phyloP scores from a whole-genome alignment of 345 rosid genomes.

The Citrus medica region DNA sequence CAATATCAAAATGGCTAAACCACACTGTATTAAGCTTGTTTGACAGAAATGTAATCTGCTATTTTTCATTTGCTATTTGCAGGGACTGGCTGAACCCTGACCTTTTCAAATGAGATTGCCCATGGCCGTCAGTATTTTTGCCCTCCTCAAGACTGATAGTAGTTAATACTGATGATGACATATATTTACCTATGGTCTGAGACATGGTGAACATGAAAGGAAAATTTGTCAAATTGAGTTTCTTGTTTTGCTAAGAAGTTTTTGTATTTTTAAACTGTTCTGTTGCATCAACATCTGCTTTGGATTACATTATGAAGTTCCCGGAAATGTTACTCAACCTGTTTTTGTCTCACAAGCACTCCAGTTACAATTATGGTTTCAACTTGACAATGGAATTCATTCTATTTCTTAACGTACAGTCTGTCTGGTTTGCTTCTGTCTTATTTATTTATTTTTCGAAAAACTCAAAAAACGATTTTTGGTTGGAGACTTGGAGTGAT shows the following conservation, averaged over 20 bases:
- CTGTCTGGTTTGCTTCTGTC: background rate
- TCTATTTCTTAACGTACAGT: background rate
- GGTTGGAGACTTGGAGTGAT: too few relatives aligned
- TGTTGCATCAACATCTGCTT: background rate
- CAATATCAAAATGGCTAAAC: background rate
- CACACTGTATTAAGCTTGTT: background rate
- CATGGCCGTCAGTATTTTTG: background rate
- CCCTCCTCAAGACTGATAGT: background rate
- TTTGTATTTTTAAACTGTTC: background rate
- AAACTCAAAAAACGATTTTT: too few relatives aligned
- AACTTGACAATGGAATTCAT: background rate
- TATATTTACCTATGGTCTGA: background rate
- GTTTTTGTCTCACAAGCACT: background rate
- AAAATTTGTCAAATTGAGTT: slow-evolving; percentile 3
- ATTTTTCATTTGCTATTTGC: slow-evolving; percentile 27
- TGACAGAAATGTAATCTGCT: background rate
- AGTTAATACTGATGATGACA: background rate
- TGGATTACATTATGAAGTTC: background rate
- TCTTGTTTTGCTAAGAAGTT: background rate
- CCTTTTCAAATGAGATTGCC: slow-evolving; percentile 59
- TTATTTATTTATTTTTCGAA: too few relatives aligned
- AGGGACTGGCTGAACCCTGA: slow-evolving; percentile 95
- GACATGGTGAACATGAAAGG: background rate
- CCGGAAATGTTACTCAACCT: background rate
- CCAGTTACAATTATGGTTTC: background rate